Conservation (phyloP, 208 protist genomes). For the Entamoeba invadens region DNA sequence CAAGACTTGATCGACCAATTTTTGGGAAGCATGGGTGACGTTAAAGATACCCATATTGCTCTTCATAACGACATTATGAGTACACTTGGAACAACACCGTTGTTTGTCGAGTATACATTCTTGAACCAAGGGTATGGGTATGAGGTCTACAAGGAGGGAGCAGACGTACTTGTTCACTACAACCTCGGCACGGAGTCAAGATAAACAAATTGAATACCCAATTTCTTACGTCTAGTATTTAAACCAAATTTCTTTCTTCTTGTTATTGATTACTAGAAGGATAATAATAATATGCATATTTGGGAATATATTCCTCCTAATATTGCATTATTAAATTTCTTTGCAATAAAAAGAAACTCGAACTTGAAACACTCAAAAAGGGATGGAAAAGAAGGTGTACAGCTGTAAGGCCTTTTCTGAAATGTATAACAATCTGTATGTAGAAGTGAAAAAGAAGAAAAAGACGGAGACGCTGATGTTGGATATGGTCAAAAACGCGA, state of each 20-base stretch:
- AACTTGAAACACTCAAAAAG: too few species aligned
- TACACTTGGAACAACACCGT: constrained; percentile 11
- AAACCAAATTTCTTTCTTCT: too few species aligned
- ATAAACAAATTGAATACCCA: too few species aligned
- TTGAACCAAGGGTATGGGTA: constrained; percentile 41
- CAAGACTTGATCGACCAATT: constrained; percentile 20
- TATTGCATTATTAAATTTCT: too few species aligned
- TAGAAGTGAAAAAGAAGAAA: background rate
- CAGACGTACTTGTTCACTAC: constrained; percentile 42
- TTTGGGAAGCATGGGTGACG: background rate
- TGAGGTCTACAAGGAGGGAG: constrained; percentile 42
- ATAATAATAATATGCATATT: too few species aligned
- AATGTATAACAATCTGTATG: too few species aligned
- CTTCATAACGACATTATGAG: constrained; percentile 29
- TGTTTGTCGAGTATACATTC: constrained; percentile 38
- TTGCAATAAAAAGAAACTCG: too few species aligned
- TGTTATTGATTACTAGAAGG: too few species aligned
- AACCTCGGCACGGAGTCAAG: constrained; percentile 5
- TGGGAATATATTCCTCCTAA: too few species aligned
- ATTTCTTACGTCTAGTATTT: too few species aligned
- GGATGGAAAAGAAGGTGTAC: too few species aligned
- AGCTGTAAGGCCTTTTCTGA: too few species aligned
- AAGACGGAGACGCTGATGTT: background rate
- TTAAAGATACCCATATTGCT: constrained; percentile 20
- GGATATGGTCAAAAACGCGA: background rate